Evolutionary conservation across 768 basidiomycete species (phyloP).

Genomic region (Gyrodon lividus): DNA sequence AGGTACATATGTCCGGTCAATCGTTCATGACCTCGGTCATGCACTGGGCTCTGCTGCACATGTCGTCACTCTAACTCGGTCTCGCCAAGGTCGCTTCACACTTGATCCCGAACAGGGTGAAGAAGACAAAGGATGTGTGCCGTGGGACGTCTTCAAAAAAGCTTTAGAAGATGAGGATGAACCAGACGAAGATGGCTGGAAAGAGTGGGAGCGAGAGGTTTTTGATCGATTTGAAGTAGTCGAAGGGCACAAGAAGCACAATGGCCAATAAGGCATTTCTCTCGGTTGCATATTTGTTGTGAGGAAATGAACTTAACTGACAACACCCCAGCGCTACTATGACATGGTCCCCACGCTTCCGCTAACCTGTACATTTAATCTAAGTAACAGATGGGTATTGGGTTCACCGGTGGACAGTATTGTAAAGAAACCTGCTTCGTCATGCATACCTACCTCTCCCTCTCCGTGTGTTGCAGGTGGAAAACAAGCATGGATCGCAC

Average conservation of each 20-base stretch:
- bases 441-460: too few species aligned
- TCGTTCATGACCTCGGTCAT: slow-evolving; percentile 90
- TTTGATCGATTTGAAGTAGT: slow-evolving; percentile 65
- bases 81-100: slow-evolving; percentile 83
- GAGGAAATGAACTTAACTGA: too few species aligned
- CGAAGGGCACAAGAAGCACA: slow-evolving; percentile 26
- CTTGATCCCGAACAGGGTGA: slow-evolving; percentile 45
- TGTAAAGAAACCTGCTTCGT: too few species aligned
- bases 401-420: too few species aligned
- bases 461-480: too few species aligned
- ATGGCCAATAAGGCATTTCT: not conserved
- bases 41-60: slow-evolving; percentile 86
- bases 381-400: too few species aligned
- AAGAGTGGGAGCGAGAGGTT: slow-evolving; percentile 81
- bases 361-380: too few species aligned
- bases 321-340: too few species aligned
- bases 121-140: slow-evolving; percentile 60
- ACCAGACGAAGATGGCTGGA: slow-evolving; percentile 65
- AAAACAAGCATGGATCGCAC: too few species aligned
- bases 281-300: not conserved
- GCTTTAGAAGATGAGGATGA: slow-evolving; percentile 54
- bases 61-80: slow-evolving; percentile 86
- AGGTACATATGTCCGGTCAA: slow-evolving; percentile 95
- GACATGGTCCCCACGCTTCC: too few species aligned
- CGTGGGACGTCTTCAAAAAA: slow-evolving; percentile 71